A percentile compares a stretch with the other conserved stretches of the same genome.
Conservation (phyloP, 2,329 filamentous ascomycete genomes). For the Ophiostoma angusticollis region DNA sequence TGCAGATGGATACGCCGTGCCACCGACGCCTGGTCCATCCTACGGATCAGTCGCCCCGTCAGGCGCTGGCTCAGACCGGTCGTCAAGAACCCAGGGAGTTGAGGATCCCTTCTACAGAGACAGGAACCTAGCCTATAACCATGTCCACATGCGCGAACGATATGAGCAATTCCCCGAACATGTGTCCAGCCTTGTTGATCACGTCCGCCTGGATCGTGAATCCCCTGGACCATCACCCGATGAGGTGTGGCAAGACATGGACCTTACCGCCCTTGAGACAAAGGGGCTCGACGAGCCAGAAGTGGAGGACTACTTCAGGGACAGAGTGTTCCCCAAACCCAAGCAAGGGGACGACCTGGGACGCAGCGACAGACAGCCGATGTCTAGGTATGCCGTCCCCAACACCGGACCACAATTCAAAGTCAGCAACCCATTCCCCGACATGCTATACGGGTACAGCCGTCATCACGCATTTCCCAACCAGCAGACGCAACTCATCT, state of each 20-base stretch:
- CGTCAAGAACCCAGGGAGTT: not conserved
- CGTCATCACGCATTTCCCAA: not conserved
- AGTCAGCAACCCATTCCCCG: slow-evolving; percentile 2
- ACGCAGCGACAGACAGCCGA: slow-evolving; percentile 2
- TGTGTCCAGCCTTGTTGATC: not conserved
- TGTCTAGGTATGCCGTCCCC: not conserved
- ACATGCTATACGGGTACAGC: slow-evolving; percentile 3
- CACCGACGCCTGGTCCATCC: slow-evolving; percentile 7
- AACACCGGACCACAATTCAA: not conserved
- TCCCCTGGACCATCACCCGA: not conserved
- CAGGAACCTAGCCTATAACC: not conserved
- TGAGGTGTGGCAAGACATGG: not conserved
- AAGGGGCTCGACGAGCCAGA: not conserved
- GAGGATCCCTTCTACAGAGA: not conserved
- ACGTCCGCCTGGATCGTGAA: not conserved
- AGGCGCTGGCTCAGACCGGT: not conserved
- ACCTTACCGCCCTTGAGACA: not conserved
- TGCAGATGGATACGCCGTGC: slow-evolving; percentile 11
- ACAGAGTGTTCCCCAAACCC: not conserved
- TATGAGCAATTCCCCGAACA: not conserved
- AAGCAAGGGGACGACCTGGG: not conserved
- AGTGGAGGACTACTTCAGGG: not conserved
- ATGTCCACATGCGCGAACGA: not conserved
- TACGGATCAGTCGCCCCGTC: not conserved
- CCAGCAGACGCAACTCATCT: slow-evolving; percentile 1